These are phyloP conservation scores for Pyrenochaeta sp. DNA, from an alignment of 2,329 filamentous ascomycete species.

Conservation along the genomic window DNA sequence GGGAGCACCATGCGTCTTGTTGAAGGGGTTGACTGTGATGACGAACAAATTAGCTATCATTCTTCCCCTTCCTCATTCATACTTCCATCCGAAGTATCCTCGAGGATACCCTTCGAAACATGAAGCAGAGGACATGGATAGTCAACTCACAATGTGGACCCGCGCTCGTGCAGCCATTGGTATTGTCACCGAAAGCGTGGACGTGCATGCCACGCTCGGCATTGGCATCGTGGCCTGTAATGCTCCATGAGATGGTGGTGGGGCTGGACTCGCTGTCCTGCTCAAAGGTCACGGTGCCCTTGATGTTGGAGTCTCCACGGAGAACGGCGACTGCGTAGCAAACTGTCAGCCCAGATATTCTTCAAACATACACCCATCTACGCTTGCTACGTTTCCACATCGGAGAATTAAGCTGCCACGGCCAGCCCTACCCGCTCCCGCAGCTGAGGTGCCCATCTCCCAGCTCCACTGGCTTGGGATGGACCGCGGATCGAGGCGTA, in stretches of 20 bases:
- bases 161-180: constrained; percentile 98
- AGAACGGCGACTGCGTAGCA: constrained; percentile 98
- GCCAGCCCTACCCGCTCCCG: constrained; percentile 9
- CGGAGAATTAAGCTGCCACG: no score
- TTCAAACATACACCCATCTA: no score
- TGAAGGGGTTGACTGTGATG: constrained; percentile 91
- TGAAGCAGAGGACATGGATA: neutral
- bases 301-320: constrained; percentile 96
- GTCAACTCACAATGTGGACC: constrained; percentile 86
- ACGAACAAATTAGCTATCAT: no score
- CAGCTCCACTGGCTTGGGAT: neutral
- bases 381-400: constrained; percentile 1
- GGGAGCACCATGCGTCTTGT: constrained; percentile 91
- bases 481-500: no score
- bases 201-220: constrained; percentile 98
- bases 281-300: constrained; percentile 93
- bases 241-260: constrained; percentile 91
- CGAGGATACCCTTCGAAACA: no score
- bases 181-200: constrained; percentile 99
- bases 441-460: no score
- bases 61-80: neutral
- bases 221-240: constrained; percentile 90
- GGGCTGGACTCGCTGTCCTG: constrained; percentile 81
- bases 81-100: no score
- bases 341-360: no score